Evolutionary conservation across 495 filamentous ascomycete species (phyloP).

Genomic region (Saxophila tyrrhenica): DNA sequence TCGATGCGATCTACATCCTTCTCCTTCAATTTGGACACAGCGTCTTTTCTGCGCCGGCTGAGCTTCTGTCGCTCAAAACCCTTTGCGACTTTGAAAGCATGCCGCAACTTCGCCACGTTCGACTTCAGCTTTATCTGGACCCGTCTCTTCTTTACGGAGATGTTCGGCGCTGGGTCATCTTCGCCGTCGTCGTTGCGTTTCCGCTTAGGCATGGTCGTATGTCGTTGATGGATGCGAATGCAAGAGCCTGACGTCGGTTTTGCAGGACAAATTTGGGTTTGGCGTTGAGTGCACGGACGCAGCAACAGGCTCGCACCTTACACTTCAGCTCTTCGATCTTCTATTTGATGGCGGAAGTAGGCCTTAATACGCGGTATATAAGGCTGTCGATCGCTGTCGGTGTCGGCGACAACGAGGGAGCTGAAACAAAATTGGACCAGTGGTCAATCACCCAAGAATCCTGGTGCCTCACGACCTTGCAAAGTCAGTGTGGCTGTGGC

Average conservation of each 20-base stretch:
- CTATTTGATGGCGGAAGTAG: too few species aligned
- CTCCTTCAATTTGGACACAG: conserved; percentile 25
- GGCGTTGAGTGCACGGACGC: background rate
- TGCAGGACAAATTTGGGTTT: background rate
- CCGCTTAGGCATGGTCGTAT: conserved; percentile 20
- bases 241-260: background rate
- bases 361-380: too few species aligned
- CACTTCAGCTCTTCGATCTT: background rate
- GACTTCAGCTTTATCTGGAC: conserved; percentile 10
- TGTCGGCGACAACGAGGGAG: too few species aligned
- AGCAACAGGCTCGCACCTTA: background rate
- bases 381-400: too few species aligned
- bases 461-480: too few species aligned
- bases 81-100: conserved; percentile 53
- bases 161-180: background rate
- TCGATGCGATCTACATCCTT: conserved; percentile 44
- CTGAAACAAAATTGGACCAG: too few species aligned
- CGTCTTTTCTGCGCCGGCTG: conserved; percentile 60
- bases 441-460: too few species aligned
- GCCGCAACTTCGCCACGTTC: conserved; percentile 5
- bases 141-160: conserved; percentile 1
- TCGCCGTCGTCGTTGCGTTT: conserved; percentile 9
- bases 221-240: background rate
- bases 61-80: conserved; percentile 86
- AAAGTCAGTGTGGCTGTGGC: too few species aligned